Conservation (phyloP, 495 filamentous ascomycete genomes). For the Hamigera avellanea region DNA sequence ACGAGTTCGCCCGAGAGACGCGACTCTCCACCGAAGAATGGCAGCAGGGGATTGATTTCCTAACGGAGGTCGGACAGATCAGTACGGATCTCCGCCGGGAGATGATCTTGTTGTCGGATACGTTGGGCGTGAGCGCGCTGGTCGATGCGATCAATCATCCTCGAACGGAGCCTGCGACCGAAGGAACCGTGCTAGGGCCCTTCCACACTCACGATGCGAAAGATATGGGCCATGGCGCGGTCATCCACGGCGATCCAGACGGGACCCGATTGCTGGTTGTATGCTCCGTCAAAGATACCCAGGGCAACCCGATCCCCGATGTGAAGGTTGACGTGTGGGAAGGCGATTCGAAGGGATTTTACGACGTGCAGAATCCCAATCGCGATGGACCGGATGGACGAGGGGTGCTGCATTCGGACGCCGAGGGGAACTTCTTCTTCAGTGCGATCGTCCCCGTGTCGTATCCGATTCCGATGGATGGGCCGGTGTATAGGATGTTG, state of each 20-base stretch:
- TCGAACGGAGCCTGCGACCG: conserved; percentile 52
- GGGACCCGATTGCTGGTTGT: conserved; percentile 45
- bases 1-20: conserved; percentile 60
- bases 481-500: conserved; percentile 67
- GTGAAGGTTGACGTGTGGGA: conserved; percentile 79
- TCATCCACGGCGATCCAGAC: conserved; percentile 45
- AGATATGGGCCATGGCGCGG: conserved; percentile 40
- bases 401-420: conserved; percentile 53
- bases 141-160: conserved; percentile 75
- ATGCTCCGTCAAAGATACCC: conserved; percentile 55
- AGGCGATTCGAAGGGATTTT: conserved; percentile 63
- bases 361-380: conserved; percentile 66
- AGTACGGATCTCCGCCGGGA: conserved; percentile 57
- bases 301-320: conserved; percentile 46
- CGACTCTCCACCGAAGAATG: conserved; percentile 59
- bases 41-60: conserved; percentile 48
- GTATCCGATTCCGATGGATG: conserved; percentile 73
- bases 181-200: conserved; percentile 70
- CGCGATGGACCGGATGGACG: conserved; percentile 55
- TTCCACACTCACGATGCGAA: conserved; percentile 78
- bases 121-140: conserved; percentile 64
- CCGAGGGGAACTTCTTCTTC: conserved; percentile 64
- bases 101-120: conserved; percentile 76
- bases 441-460: conserved; percentile 64
- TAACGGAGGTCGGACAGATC: conserved; percentile 53